Base-by-base conservation (phyloP, 2,329 filamentous ascomycete genomes). In the Myriosclerotinia scirpicola region DNA sequence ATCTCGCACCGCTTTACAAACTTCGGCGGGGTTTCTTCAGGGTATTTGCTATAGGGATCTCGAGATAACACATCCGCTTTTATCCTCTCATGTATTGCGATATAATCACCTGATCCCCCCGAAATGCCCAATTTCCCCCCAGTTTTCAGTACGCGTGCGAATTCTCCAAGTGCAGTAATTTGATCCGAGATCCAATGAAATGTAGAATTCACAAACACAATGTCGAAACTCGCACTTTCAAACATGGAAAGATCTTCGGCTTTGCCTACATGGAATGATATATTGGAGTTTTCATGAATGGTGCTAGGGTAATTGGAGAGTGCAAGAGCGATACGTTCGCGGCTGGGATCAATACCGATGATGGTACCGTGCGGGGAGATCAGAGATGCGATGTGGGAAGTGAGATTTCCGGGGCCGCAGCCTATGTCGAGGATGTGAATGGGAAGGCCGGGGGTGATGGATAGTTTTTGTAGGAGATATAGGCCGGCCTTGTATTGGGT, bases 381-480 rank as follows among this genome's bases (percentile, higher is more conserved):
- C 1, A 67, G 42, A 9, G 58, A 38, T 11, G 64, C 54, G 2
- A 69, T 54, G 30, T 68, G 44, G 6, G 71, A 34, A 6, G 75
- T 76, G 42, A 77, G 69, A 40, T 77, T 75, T 7, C 77, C 77
- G 0, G 77, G 75, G 14, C 77, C 77, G 67, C 76, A 78, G 22
- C 77, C 77, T 40, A 77, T 73, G 54, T 78, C 77, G 12, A 78
- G 73, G 46, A 78, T 71, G 22, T 22, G 56, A 3, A 40, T 60
- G 26, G 2, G 26, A 26, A 26, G 26, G 26, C 26, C 55, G 26
- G 59, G 30, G 0, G 46, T 44, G 15, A 54, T 62, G 14, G 44
- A 22, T 3, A 69, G 64, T 38, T 30, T 52, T 30, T 62, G 26
- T 44, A 69, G 50, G n/a, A 69, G 64, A 58, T 65, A 65, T 14